phyloP scores from a whole-genome alignment of 1,284 basidiomycete species.

The Chalciporus sp. region DNA sequence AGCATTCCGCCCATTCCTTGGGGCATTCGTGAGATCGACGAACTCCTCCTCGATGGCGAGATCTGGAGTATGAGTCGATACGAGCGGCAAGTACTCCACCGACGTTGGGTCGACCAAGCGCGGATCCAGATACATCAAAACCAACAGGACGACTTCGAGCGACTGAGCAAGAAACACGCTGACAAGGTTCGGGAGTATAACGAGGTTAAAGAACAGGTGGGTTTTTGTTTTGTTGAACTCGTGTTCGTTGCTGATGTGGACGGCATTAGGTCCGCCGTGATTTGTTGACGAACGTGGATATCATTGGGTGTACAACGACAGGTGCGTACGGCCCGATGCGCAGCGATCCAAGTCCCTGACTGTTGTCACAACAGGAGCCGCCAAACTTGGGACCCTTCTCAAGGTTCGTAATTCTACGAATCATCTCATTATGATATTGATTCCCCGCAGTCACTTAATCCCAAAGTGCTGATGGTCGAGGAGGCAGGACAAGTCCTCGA shows the following conservation, averaged over 20 bases:
- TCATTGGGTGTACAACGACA: slow-evolving; percentile 75
- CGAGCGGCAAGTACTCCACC: slow-evolving; percentile 44
- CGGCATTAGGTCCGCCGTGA: slow-evolving; percentile 36
- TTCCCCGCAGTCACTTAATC: slow-evolving; percentile 47
- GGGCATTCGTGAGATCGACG: slow-evolving; percentile 38
- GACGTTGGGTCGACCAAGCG: slow-evolving; percentile 38
- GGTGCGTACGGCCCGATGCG: slow-evolving; percentile 33
- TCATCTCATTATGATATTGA: slow-evolving; percentile 1
- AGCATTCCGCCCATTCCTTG: slow-evolving; percentile 38
- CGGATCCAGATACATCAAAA: slow-evolving; percentile 32
- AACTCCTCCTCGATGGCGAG: slow-evolving; percentile 36
- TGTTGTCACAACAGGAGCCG: slow-evolving; percentile 50
- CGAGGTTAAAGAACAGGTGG: slow-evolving; percentile 42
- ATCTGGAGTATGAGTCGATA: slow-evolving; percentile 47
- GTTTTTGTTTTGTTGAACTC: slow-evolving; percentile 15
- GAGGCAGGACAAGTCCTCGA: slow-evolving; percentile 82
- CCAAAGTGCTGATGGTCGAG: slow-evolving; percentile 61
- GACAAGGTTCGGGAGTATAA: slow-evolving; percentile 31
- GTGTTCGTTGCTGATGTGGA: slow-evolving; percentile 8
- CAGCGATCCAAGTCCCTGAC: not conserved
- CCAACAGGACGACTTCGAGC: slow-evolving; percentile 41
- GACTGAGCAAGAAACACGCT: slow-evolving; percentile 36
- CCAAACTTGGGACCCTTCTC: slow-evolving; percentile 59
- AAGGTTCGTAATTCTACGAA: slow-evolving; percentile 41
- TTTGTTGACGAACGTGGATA: slow-evolving; percentile 51